Percentiles rank a stretch among this genome's conserved stretches.
Evolutionary conservation across 257 asterid genomes (phyloP).

Genomic region (Solanum piurae): DNA sequence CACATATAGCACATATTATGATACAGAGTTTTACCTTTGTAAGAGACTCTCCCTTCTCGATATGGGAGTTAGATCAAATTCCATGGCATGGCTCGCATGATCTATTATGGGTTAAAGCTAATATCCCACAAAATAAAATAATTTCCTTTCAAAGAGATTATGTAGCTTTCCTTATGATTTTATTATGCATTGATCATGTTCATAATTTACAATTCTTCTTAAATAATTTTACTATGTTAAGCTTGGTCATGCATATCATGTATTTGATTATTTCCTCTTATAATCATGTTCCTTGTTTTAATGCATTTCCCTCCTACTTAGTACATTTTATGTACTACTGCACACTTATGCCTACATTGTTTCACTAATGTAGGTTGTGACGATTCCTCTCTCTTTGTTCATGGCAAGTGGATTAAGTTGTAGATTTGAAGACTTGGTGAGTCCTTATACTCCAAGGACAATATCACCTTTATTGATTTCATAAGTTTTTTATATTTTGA

Average conservation of each 20-base stretch:
- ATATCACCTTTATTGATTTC: too few relatives aligned
- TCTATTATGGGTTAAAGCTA: background rate
- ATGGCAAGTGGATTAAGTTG: too few relatives aligned
- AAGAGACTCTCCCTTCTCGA: background rate
- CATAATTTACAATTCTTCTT: background rate
- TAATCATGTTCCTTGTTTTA: background rate
- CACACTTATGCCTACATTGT: background rate
- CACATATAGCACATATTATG: background rate
- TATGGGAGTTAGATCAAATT: background rate
- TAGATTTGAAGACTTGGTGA: too few relatives aligned
- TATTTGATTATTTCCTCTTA: background rate
- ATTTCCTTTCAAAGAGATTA: background rate
- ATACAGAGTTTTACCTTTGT: background rate
- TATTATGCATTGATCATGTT: background rate
- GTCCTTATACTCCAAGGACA: too few relatives aligned
- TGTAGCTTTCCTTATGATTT: background rate
- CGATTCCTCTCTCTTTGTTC: too few relatives aligned
- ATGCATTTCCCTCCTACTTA: background rate
- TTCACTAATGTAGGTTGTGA: background rate
- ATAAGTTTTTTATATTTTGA: too few relatives aligned
- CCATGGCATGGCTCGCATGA: background rate
- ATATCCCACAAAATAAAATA: background rate
- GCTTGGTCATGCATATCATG: background rate
- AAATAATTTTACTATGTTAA: too few relatives aligned
- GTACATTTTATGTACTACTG: background rate